Base-by-base conservation (phyloP, 805 yeast genomes). In the Sporopachydermia lactativora region DNA sequence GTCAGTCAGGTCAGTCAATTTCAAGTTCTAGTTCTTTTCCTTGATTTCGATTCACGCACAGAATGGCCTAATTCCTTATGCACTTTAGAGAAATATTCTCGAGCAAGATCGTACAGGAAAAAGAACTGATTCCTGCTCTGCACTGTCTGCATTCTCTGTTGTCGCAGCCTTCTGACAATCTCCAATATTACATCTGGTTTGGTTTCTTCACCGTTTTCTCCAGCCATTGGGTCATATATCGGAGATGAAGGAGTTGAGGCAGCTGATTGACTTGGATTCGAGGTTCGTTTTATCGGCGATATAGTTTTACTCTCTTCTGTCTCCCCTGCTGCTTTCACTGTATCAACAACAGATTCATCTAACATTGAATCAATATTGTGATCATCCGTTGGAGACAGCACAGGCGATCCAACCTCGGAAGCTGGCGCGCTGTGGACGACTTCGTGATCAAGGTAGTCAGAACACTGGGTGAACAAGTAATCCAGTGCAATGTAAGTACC, bases 401-500 rank as follows among this genome's bases (percentile, higher is more conserved):
- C 39, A 53, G 44, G 37, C 46, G 48, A 17, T 15, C 41, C 31
- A n/a, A 40, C 37, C 18, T 18, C 35, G n/a, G 40, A 31, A 8
- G 15, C 31, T 19, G 13, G 17, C n/a, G 36, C 34, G 13, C 35
- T 34, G 13, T 40, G 6, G 8, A 19, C 19, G 18, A 41, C 42
- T 28, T 28, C 40, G 15, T 43, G 47, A 18, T 40, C 34, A 2
- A 43, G 31, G 15, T 19, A 18, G 11, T 31, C 17, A 3, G 37
- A 5, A 17, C 18, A 14, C 5, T 24, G 17, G 4, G 17, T n/a
- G 24, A 60, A 47, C 40, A 65, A 44, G 39, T 77, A 66, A 52
- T 83, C 94, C 16, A 81, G 60, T 1, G 85, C 73, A 45, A 86
- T 75, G 53, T 78, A 80, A 1, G 95, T 82, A 2, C 98, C 98